Evolutionary conservation across 1,284 basidiomycete genomes (phyloP), one percentile per base, ranked within the genome.

Genomic region (Ustilago curta): DNA sequence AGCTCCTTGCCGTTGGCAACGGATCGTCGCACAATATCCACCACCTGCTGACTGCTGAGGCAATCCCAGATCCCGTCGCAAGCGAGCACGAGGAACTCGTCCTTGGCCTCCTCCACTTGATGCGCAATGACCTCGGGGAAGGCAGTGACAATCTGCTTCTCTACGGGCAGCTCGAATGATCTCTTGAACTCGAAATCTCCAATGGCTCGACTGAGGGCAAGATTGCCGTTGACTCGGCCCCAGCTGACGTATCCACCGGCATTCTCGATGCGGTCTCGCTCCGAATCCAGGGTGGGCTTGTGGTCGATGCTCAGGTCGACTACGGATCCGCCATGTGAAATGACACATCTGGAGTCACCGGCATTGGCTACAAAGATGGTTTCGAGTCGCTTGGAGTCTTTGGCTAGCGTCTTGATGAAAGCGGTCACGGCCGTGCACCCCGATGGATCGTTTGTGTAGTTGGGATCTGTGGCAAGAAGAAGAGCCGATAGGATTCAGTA

Each of bases 1-100:
- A 99, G 89, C 57, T 91, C 88, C 79, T 91, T 92, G 58, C 92
- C 91, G 78, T 95, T 89, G 14, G 93, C 91, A 40, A 98, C 88
- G 66, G 92, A 90, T 51, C 92, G 89, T 47, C 97, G 91, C 32
- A 97, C 89, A 77, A 94, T 91, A 87, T 99, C 93, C 67, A 97
- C 89, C 29, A 93, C 94, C 84, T 97, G 92, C 81, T 99, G 97
- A 32, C 94, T 97, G 25, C 89, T 90, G 44, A 99, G 86, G 84
- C 96, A 98, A 85, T 99, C 97, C 97, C 97, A 99, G 83, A 99
- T 99, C 77, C 95, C 95, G 86, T 99, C 97, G 86, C 97, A 99
- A 12, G 97, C 97, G 39, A 99, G 85, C 9, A 99, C 90, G 39
- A 99, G 85, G 85, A 99, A 99, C 86, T 99, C 97, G 83, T 99